phyloP scores from a whole-genome alignment of 345 rosid species.

The Populus tremula region DNA sequence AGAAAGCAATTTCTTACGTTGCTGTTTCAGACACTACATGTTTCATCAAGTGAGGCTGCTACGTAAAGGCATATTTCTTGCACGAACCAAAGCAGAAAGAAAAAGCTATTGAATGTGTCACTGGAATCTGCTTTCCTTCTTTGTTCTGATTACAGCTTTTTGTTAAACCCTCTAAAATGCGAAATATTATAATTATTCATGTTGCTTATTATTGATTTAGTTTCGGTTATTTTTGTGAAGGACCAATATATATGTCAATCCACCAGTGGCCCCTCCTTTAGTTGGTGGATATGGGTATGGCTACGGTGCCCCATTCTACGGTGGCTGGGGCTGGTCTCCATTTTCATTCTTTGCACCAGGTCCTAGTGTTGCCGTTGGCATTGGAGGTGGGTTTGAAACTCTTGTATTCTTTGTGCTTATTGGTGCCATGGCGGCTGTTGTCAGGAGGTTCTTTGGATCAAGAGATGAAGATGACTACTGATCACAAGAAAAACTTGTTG shows the following conservation, averaged over 20 bases:
- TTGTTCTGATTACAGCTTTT: not conserved
- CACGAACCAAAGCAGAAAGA: no score
- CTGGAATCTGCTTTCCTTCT: not conserved
- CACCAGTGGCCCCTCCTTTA: conserved; percentile 80
- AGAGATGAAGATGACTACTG: conserved; percentile 61
- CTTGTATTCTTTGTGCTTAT: conserved; percentile 61
- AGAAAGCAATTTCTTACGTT: no score
- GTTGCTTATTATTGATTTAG: not conserved
- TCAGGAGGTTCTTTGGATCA: conserved; percentile 57
- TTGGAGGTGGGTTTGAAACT: conserved; percentile 79
- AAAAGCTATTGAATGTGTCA: no score
- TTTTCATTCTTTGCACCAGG: conserved; percentile 87
- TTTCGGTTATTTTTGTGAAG: conserved; percentile 29
- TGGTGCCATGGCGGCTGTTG: conserved; percentile 78
- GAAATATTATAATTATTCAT: not conserved
- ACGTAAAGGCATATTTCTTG: no score
- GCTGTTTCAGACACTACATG: no score
- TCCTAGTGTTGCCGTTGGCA: conserved; percentile 74
- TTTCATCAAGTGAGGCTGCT: no score
- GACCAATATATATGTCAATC: conserved; percentile 88
- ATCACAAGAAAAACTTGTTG: conserved; percentile 1
- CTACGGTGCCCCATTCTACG: conserved; percentile 65
- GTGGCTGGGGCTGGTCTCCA: conserved; percentile 97
- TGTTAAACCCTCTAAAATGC: not conserved
- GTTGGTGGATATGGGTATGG: conserved; percentile 93